Evolutionary conservation across 805 yeast genomes (phyloP).

Genomic region (Saccharomycopsis olivae): DNA sequence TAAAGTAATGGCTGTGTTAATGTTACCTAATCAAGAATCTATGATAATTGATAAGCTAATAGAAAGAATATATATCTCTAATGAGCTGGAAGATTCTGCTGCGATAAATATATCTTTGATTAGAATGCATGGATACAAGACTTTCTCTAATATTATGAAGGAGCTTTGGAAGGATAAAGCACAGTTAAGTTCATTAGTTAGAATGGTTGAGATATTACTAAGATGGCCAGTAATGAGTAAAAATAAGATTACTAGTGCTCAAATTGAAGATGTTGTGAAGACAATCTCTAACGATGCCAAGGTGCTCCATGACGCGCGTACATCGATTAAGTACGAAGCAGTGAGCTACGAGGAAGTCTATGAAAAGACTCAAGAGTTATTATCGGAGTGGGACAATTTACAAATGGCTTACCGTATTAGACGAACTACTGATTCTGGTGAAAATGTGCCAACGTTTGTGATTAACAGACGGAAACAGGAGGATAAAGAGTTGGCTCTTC

Average conservation of each 20-base stretch:
- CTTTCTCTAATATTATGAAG: conserved; percentile 52
- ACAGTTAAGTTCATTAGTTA: conserved; percentile 7
- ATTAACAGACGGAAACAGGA: conserved; percentile 20
- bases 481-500: conserved; percentile 4
- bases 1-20: conserved; percentile 67
- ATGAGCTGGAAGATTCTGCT: conserved; percentile 26
- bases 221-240: conserved; percentile 66
- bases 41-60: conserved; percentile 56
- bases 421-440: conserved; percentile 31
- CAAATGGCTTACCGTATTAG: conserved; percentile 84
- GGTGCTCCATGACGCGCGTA: conserved; percentile 22
- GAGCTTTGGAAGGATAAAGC: conserved; percentile 21
- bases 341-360: conserved; percentile 21
- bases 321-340: background rate
- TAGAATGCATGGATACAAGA: conserved; percentile 78
- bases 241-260: conserved; percentile 65
- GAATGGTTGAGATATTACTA: conserved; percentile 46
- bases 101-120: conserved; percentile 49
- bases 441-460: conserved; percentile 11
- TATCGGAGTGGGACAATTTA: conserved; percentile 60
- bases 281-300: conserved; percentile 25
- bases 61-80: conserved; percentile 49
- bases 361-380: conserved; percentile 32
- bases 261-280: conserved; percentile 54
- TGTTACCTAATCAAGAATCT: conserved; percentile 58